Base-by-base conservation (phyloP, 805 yeast genomes). In the Yarrowia alimentaria region DNA sequence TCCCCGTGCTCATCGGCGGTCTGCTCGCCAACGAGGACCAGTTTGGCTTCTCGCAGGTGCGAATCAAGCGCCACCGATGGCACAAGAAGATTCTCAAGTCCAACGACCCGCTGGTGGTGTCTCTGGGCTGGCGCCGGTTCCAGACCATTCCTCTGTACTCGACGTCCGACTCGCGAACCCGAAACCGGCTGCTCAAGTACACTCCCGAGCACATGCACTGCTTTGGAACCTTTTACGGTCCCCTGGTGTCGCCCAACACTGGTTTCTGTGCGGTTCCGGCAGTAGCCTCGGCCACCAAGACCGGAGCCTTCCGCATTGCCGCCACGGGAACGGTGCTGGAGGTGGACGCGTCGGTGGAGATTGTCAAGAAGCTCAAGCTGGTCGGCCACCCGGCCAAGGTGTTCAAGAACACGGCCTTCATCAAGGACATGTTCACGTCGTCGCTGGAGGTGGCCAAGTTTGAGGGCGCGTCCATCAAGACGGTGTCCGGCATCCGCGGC, bases 151-250 rank as follows among this genome's bases (percentile, higher is more conserved):
- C 99, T 7, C 77, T 93, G 19, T 93, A 90, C 66, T 90, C 99
- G 3, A 93, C 99, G 0, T 81, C 95, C 6, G 99, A 93, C 68
- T 93, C 99, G 6, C 78, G 99, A 70, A 93, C 99, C 11, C 79
- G 99, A 73, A 91, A 90, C 62, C 83, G 99, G 71, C 87, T 93
- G 96, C 76, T 93, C 69, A 93, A 93, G 65, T 93, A 93, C 66
- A 93, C 99, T 0, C 99, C 99, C 6, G 99, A 93, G 64, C 99
- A 93, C 67, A 87, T 96, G 18, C 91, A 85, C 65, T 93, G 99
- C 74, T 81, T 83, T 64, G 97, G 96, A 1, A 84, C 96, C 24
- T 89, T 93, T 67, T 93, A 89, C 63, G 99, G 99, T 1, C 99
- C 99, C 10, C 74, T 93, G 51, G 96, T 91, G 47, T 88, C 97